These are phyloP conservation scores for Platanthera guangdongensis DNA, from an alignment of 106 monocot genomes.

Conservation along the genomic window DNA sequence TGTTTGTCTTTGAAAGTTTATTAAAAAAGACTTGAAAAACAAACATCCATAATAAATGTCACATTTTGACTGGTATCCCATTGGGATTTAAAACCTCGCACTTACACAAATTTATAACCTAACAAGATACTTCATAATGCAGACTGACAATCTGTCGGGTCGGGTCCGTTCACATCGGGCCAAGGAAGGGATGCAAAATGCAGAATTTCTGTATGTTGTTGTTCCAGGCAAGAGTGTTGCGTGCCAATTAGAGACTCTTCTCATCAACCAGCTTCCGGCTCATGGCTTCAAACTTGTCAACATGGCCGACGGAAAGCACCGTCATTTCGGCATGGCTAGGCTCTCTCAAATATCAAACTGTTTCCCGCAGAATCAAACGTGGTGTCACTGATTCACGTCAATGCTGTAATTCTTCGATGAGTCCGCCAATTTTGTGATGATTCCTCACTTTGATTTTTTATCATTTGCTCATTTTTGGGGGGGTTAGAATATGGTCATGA, in stretches of 20 bases:
- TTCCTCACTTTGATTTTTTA: background rate
- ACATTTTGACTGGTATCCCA: too few species aligned
- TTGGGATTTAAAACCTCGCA: too few species aligned
- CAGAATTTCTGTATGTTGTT: constrained; percentile 47
- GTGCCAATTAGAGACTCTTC: constrained; percentile 82
- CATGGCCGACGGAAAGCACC: constrained; percentile 81
- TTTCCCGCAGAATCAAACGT: constrained; percentile 18
- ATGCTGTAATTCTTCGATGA: background rate
- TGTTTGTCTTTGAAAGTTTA: background rate
- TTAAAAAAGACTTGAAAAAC: background rate
- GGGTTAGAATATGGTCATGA: background rate
- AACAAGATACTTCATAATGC: constrained; percentile 12
- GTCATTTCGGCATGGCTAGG: constrained; percentile 72
- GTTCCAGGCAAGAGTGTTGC: constrained; percentile 95
- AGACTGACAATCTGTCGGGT: constrained; percentile 88
- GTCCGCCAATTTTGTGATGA: background rate
- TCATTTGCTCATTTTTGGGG: background rate
- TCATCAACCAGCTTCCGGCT: constrained; percentile 86
- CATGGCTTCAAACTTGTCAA: constrained; percentile 60
- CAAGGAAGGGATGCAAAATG: constrained; percentile 63
- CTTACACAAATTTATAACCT: background rate
- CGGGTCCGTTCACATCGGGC: constrained; percentile 66
- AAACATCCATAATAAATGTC: too few species aligned
- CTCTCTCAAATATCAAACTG: constrained; percentile 20
- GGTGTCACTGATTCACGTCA: background rate